Evolutionary conservation across 768 basidiomycete genomes (phyloP).

Genomic region (Phylloporus scabripes): DNA sequence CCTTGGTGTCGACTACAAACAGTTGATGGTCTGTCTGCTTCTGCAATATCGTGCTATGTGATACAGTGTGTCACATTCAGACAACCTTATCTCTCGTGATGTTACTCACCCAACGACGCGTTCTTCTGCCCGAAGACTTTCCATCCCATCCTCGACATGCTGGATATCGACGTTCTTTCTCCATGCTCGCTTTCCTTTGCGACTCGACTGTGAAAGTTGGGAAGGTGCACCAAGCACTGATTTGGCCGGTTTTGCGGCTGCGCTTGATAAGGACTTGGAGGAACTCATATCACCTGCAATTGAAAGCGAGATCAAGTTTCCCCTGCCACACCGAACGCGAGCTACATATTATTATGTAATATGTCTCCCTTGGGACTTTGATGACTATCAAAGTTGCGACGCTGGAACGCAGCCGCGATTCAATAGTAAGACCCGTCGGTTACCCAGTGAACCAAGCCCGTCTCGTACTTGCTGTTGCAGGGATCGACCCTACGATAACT

Average conservation of each 20-base stretch:
- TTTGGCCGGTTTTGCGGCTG: conserved; percentile 5
- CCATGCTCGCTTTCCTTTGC: conserved; percentile 93
- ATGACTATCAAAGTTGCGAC: no score
- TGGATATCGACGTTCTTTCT: conserved; percentile 87
- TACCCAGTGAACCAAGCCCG: background rate
- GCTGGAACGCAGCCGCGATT: background rate
- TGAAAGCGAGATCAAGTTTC: background rate
- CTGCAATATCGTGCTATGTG: conserved; percentile 52
- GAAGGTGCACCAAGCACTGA: conserved; percentile 24
- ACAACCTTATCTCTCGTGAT: background rate
- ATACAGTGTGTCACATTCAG: rapidly evolving
- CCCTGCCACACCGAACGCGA: no score
- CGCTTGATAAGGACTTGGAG: conserved; percentile 2
- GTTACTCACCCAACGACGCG: conserved; percentile 64
- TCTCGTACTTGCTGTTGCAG: no score
- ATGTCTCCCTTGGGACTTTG: background rate
- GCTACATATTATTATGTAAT: conserved; percentile 7
- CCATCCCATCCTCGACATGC: conserved; percentile 70
- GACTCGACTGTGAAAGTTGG: conserved; percentile 52
- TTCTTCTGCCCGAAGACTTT: conserved; percentile 76
- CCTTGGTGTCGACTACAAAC: conserved; percentile 75
- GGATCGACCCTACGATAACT: no score
- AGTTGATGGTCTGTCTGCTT: conserved; percentile 67
- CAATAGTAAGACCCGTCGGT: background rate
- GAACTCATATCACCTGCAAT: conserved; percentile 7